These are phyloP conservation scores for Penicillium sp. DNA, from an alignment of 2,329 filamentous ascomycete species.

Conservation along the genomic window DNA sequence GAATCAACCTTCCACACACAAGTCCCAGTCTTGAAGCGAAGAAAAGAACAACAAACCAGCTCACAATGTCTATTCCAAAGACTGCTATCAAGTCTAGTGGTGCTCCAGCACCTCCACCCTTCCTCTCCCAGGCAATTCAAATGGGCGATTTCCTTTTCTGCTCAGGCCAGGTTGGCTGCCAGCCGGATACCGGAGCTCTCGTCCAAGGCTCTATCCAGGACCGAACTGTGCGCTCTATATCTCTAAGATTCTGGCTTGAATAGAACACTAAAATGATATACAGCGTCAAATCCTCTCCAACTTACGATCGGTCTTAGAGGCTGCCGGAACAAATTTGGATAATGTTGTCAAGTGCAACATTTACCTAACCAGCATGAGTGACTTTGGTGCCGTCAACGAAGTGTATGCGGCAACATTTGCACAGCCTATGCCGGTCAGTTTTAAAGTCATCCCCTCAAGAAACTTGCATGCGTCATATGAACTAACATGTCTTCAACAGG, in stretches of 20 bases:
- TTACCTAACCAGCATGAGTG: constrained; percentile 66
- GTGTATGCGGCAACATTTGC: constrained; percentile 60
- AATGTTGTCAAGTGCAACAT: constrained; percentile 69
- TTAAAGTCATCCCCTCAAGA: background rate
- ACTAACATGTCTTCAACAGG: constrained; percentile 16
- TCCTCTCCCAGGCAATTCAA: constrained; percentile 61
- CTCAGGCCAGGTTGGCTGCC: constrained; percentile 64
- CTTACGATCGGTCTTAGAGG: constrained; percentile 62
- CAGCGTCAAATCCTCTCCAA: constrained; percentile 58
- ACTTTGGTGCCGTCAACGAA: constrained; percentile 76
- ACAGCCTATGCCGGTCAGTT: constrained; percentile 32
- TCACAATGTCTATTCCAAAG: constrained; percentile 15
- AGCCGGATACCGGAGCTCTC: constrained; percentile 56
- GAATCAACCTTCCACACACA: background rate
- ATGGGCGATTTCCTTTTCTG: constrained; percentile 69
- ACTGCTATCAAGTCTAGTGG: constrained; percentile 45
- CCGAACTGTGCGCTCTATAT: constrained; percentile 48
- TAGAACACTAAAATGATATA: background rate
- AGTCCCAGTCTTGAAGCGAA: background rate
- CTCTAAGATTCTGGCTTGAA: too few species aligned
- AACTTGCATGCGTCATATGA: background rate
- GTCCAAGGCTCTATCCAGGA: constrained; percentile 61
- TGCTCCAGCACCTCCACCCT: constrained; percentile 55
- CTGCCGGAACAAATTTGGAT: constrained; percentile 60
- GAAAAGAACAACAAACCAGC: background rate